Base-by-base conservation (phyloP, 1,284 basidiomycete species). In the Exsudoporus floridanus region DNA sequence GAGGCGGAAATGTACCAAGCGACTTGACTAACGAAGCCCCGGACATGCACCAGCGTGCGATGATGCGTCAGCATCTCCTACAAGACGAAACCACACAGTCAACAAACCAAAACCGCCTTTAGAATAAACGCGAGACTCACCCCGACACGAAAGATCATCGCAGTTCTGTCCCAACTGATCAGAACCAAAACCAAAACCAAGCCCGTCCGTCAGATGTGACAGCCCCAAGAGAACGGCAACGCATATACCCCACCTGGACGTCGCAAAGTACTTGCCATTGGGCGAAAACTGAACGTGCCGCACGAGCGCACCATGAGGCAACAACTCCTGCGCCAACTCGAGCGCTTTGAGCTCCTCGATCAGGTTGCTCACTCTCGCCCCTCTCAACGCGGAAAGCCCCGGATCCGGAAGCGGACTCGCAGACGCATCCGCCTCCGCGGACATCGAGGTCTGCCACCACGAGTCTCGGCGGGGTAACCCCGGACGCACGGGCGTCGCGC, bases 1-100 rank as follows among this genome's bases (percentile, higher is more conserved):
- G 1, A 43, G 30, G 42, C 18, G 8, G 1, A 18, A 25, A 50
- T 27, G 56, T 55, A 84, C 88, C 88, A 91, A 34, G 87, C 86
- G 7, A 90, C 87, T 69, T 90, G 88, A 46, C 83, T 81, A 34
- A 90, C 83, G 59, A 90, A 90, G 16, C 87, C 86, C 59, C 81
- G 79, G 6, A 86, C 76, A 57, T 90, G 88, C 1, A 83, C 83
- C n/a, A 90, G 77, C 18, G 82, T 77, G 44, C 84, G 80, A 63
- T 88, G 85, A 4, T 76, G 74, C 3, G 71, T 68, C 54, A 86
- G 78, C 12, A 78, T 77, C 54, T 84, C 78, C 82, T 84, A 50
- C 18, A 31, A 13, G 5, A 18, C 14, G 13, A 37, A 39, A 9
- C 7, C 5, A 27, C 14, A 19, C n/a, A 16, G n/a, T 47, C 34